Percentiles rank a stretch among this genome's conserved stretches.
Evolutionary conservation across 2,329 filamentous ascomycete genomes (phyloP).

Genomic region (Colletotrichum limetticola): DNA sequence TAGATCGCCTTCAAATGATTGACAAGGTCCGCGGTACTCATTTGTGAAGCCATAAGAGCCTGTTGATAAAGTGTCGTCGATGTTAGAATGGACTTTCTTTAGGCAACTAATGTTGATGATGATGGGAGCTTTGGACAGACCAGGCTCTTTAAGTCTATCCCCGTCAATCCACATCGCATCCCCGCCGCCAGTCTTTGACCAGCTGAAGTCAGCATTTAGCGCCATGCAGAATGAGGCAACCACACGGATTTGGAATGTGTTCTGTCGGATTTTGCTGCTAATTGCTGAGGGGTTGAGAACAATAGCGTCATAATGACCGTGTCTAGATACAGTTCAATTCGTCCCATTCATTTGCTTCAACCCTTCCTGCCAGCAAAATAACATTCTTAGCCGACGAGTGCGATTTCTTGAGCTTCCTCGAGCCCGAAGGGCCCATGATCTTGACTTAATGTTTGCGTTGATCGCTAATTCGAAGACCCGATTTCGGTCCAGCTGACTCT

Average conservation of each 20-base stretch:
- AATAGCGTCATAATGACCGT: background rate
- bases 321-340: too few relatives aligned
- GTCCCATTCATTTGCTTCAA: background rate
- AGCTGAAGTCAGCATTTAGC: slow-evolving; percentile 15
- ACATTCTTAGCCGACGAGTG: too few relatives aligned
- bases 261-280: background rate
- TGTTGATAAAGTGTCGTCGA: background rate
- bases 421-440: too few relatives aligned
- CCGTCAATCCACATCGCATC: too few relatives aligned
- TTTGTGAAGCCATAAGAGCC: slow-evolving; percentile 1
- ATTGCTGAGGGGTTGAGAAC: too few relatives aligned
- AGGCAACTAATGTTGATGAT: too few relatives aligned
- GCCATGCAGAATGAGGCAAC: background rate
- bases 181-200: background rate
- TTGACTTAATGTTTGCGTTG: too few relatives aligned
- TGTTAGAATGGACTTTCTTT: background rate
- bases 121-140: background rate
- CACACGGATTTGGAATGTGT: background rate
- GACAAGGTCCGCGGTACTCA: background rate
- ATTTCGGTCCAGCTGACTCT: too few relatives aligned
- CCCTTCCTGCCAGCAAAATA: too few relatives aligned
- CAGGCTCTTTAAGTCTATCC: background rate
- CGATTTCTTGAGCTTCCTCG: too few relatives aligned
- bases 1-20: slow-evolving; percentile 3
- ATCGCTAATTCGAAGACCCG: too few relatives aligned